These are phyloP conservation scores for Prototheca wickerhamii DNA, from an alignment of 163 green algal genomes.

Conservation along the genomic window DNA sequence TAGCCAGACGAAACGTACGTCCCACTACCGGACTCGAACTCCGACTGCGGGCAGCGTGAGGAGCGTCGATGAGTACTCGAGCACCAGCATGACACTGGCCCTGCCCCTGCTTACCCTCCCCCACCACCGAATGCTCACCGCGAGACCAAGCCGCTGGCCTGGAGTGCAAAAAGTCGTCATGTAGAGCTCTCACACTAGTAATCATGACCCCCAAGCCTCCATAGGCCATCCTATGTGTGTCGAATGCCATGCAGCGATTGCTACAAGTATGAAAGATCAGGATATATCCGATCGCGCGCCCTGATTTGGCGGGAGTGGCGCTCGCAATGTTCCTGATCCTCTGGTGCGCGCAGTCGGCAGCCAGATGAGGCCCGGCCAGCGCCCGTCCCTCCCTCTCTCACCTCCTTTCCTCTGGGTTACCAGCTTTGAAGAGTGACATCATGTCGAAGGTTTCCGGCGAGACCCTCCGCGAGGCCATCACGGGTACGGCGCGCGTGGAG, in stretches of 20 bases:
- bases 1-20: conserved; percentile 29
- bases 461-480: conserved; percentile 67
- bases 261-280: too few relatives aligned
- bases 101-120: background rate
- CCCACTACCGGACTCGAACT: conserved; percentile 26
- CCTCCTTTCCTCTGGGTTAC: background rate
- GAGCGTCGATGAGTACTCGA: background rate
- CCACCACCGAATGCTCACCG: conserved; percentile 6
- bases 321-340: background rate
- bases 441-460: conserved; percentile 68
- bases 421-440: conserved; percentile 10
- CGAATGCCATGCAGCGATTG: background rate
- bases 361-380: background rate
- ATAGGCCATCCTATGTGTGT: too few relatives aligned
- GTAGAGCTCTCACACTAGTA: too few relatives aligned
- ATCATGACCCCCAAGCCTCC: too few relatives aligned
- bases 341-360: too few relatives aligned
- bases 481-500: conserved; percentile 6
- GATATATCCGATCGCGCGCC: too few relatives aligned
- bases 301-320: background rate
- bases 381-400: background rate
- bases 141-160: conserved; percentile 15
- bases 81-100: too few relatives aligned
- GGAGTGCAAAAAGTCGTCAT: conserved; percentile 9
- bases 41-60: conserved; percentile 11